Evolutionary conservation across 2,329 filamentous ascomycete genomes (phyloP), one percentile per base, ranked within the genome.

Genomic region (Gaeumannomyces sp.): DNA sequence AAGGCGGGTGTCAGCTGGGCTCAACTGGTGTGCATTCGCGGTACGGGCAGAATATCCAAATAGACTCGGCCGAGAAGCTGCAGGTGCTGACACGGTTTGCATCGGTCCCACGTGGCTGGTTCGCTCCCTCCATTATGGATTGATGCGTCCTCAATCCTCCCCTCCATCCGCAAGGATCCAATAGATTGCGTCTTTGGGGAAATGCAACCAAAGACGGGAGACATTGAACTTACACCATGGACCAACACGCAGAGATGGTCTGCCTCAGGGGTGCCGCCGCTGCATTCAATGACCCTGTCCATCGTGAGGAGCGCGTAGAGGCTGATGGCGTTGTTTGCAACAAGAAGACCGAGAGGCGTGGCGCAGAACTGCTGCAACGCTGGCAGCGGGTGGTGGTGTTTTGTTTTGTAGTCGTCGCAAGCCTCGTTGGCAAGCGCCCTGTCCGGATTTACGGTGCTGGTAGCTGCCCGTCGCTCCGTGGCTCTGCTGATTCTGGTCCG

Each of bases 231-330:
- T 84, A 90, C 88, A 78, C 91, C 86, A 73, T 94, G 91, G 63
- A 93, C 87, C 59, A 94, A 81, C 58, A 94, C 89, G 71, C 88
- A 90, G 67, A 94, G 85, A 74, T 93, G 91, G 69, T 89, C 82
- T 61, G 88, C 86, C 66, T 83, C 77, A 59, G 73, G 64, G 71
- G 76, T 81, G 68, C 83, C 83, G 68, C 84, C 83, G 66, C 77
- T 80, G 71, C 80, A 80, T 68, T 81, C 77, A 25, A 53, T 27
- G 2, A 64, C 62, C 4, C 16, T 60, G 27, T 64, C 62, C 62
- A 64, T 64, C 11, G 16, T 53, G 31, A 53, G 28, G 35, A 60
- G 59, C 4, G 59, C 14, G 59, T 60, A 60, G 27, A 60, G 28
- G 59, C 59, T 35, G 31, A 60, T 16, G 31, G 31, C 22, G 28